A percentile compares a stretch with the other conserved stretches of the same genome.
These are phyloP conservation scores for Populus hybrid DNA, from an alignment of 441 rosid genomes.

Conservation along the genomic window DNA sequence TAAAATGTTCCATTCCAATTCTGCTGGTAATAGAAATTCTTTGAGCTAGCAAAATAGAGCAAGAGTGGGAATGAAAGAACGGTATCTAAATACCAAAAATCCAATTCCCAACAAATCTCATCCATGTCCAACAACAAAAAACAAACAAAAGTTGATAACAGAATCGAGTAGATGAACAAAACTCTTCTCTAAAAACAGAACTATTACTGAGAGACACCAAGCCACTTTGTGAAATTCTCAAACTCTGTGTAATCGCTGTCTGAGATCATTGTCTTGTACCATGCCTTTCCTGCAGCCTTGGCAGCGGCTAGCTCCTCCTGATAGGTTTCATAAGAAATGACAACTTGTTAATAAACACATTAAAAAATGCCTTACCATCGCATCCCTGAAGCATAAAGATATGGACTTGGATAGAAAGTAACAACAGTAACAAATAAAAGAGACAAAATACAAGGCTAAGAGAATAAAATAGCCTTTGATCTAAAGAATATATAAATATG, in stretches of 20 bases:
- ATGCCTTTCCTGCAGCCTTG: slow-evolving; percentile 82
- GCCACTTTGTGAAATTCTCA: slow-evolving; percentile 91
- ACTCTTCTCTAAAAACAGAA: neutral
- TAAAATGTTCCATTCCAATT: neutral
- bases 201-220: slow-evolving; percentile 76
- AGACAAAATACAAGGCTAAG: too few relatives aligned
- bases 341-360: neutral
- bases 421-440: too few relatives aligned
- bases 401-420: too few relatives aligned
- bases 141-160: neutral
- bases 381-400: neutral
- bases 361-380: neutral
- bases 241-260: slow-evolving; percentile 95
- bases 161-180: neutral
- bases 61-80: neutral
- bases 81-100: neutral
- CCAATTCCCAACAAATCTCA: neutral
- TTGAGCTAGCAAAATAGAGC: neutral
- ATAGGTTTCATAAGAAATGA: neutral
- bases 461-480: too few relatives aligned
- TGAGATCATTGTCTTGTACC: slow-evolving; percentile 88
- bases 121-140: slow-evolving; percentile 14
- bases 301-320: slow-evolving; percentile 81
- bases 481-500: too few relatives aligned
- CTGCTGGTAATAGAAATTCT: neutral